Percentiles rank a stretch among this genome's conserved stretches.
Conservation (phyloP, 805 yeast species). For the Jamesozyma gamospora region DNA sequence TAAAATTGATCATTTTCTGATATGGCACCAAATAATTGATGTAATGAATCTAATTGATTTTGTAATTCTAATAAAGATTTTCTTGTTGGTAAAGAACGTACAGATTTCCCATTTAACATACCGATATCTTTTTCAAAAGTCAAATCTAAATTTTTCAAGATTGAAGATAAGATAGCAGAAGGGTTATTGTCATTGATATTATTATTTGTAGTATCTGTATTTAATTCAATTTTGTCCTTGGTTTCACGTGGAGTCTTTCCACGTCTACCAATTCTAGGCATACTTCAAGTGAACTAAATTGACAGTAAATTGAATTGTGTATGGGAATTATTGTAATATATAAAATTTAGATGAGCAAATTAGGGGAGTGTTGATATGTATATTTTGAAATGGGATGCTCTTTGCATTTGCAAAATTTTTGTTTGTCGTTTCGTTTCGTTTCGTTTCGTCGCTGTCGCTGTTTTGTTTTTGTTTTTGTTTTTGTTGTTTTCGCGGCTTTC, state of each 20-base stretch:
- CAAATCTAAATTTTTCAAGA: constrained; percentile 43
- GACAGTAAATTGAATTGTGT: not conserved
- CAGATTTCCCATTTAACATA: constrained; percentile 47
- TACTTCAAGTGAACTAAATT: no score
- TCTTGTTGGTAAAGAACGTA: constrained; percentile 33
- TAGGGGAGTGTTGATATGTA: no score
- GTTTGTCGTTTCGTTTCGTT: not conserved
- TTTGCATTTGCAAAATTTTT: no score
- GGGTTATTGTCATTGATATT: constrained; percentile 29
- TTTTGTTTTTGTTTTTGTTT: no score
- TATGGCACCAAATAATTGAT: constrained; percentile 15
- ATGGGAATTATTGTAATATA: no score
- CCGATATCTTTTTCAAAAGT: constrained; percentile 53
- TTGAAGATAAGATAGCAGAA: constrained; percentile 37
- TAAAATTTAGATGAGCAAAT: no score
- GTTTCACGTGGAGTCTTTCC: constrained; percentile 13
- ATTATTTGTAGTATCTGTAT: no score
- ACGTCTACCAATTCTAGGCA: constrained; percentile 21
- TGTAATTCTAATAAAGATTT: constrained; percentile 37
- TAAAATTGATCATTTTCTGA: constrained; percentile 16
- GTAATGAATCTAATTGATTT: constrained; percentile 27
- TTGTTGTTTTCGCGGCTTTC: not conserved
- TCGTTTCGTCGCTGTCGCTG: not conserved
- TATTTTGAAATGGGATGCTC: no score
- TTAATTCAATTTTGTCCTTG: constrained; percentile 15